phyloP scores from a whole-genome alignment of 139 green algal genomes.

The Chlorella sp. region DNA sequence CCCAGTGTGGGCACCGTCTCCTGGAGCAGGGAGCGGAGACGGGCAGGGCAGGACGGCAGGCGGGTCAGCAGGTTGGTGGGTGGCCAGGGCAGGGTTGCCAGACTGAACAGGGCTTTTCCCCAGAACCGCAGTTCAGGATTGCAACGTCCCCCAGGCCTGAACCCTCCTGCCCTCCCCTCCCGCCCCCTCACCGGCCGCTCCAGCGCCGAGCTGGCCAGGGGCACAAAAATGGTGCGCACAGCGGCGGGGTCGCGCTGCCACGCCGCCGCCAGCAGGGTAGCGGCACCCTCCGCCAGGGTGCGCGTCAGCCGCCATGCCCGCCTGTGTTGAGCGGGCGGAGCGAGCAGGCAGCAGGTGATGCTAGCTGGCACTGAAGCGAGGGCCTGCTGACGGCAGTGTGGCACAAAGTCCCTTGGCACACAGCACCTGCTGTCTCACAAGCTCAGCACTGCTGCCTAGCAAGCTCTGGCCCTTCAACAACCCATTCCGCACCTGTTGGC shows the following conservation, averaged over 20 bases:
- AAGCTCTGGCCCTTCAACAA: too few relatives aligned
- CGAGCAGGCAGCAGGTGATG: too few relatives aligned
- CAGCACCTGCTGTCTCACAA: too few relatives aligned
- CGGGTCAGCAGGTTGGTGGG: too few relatives aligned
- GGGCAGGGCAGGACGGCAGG: background rate
- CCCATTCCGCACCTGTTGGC: conserved; percentile 1
- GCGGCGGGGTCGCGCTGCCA: conserved; percentile 21
- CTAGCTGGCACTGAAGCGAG: too few relatives aligned
- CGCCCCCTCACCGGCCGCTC: conserved; percentile 10
- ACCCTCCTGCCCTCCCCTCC: background rate
- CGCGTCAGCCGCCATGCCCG: conserved; percentile 20
- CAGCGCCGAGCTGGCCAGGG: conserved; percentile 20
- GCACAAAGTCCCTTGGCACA: too few relatives aligned
- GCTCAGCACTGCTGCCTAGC: too few relatives aligned
- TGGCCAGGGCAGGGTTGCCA: too few relatives aligned
- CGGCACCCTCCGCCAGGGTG: conserved; percentile 24
- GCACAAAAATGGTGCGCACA: conserved; percentile 26
- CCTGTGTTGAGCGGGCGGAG: background rate
- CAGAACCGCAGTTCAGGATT: too few relatives aligned
- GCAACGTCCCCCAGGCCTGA: too few relatives aligned
- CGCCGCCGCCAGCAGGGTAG: conserved; percentile 31
- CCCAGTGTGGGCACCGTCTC: conserved; percentile 18
- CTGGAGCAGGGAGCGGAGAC: background rate
- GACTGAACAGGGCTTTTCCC: background rate
- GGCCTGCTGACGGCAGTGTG: too few relatives aligned